Percentiles rank a stretch among this genome's conserved stretches.
These are phyloP conservation scores for Xylaria sp. DNA, from an alignment of 2,329 filamentous ascomycete species.

Conservation along the genomic window DNA sequence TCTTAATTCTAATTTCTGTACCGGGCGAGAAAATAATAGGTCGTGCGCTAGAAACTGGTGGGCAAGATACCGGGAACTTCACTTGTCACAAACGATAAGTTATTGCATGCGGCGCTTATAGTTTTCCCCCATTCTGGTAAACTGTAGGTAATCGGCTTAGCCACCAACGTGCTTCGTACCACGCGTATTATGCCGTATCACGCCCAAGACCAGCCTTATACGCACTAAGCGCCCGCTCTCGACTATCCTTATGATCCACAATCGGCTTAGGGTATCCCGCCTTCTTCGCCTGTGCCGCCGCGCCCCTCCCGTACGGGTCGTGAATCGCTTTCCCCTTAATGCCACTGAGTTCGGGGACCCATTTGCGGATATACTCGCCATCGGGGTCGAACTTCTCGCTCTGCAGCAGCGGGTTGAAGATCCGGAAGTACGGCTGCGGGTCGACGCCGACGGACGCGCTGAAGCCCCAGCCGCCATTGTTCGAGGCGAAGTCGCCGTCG, in stretches of 20 bases:
- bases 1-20: too few relatives aligned
- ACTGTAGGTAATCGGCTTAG: too few relatives aligned
- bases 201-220: constrained; percentile 75
- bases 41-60: too few relatives aligned
- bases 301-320: constrained; percentile 79
- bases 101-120: too few relatives aligned
- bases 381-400: constrained; percentile 86
- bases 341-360: constrained; percentile 78
- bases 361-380: constrained; percentile 83
- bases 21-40: too few relatives aligned
- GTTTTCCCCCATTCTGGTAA: too few relatives aligned
- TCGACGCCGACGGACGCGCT: constrained; percentile 70
- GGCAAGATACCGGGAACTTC: too few relatives aligned
- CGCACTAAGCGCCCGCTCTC: constrained; percentile 73
- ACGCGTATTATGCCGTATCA: constrained; percentile 51
- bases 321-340: constrained; percentile 78
- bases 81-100: too few relatives aligned
- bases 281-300: constrained; percentile 67
- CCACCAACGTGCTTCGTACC: too few relatives aligned
- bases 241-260: constrained; percentile 76
- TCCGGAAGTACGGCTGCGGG: constrained; percentile 88
- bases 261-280: constrained; percentile 79
- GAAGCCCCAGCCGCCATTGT: constrained; percentile 73
- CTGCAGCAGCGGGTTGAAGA: constrained; percentile 88
- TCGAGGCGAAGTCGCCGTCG: constrained; percentile 83